Evolutionary conservation across 441 rosid genomes (phyloP).

Genomic region (Jatropha podagrica): DNA sequence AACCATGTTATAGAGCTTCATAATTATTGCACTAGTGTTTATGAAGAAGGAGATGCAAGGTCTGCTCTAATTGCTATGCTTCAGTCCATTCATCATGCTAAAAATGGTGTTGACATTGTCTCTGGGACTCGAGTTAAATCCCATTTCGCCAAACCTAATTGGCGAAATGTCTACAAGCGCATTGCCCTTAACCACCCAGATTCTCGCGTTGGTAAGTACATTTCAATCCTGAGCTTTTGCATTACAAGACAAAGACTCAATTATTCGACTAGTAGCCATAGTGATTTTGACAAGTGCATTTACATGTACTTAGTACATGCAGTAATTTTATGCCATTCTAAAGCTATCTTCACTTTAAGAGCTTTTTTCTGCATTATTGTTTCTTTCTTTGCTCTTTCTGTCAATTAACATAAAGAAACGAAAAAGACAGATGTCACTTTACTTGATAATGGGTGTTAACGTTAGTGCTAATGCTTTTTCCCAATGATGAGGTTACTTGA

Average conservation of each 20-base stretch:
- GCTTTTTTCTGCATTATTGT: neutral
- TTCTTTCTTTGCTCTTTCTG: neutral
- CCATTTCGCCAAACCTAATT: conserved; percentile 92
- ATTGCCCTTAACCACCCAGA: conserved; percentile 62
- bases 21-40: conserved; percentile 93
- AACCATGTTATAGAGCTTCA: conserved; percentile 80
- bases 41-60: conserved; percentile 94
- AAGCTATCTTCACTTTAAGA: neutral
- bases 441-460: neutral
- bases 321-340: neutral
- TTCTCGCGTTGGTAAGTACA: conserved; percentile 64
- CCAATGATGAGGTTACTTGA: neutral
- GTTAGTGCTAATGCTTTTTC: neutral
- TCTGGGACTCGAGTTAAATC: conserved; percentile 95
- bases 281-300: too few relatives aligned
- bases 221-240: neutral
- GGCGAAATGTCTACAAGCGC: conserved; percentile 82
- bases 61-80: conserved; percentile 92
- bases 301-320: neutral
- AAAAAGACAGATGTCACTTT: neutral
- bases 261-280: too few relatives aligned
- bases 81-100: conserved; percentile 83
- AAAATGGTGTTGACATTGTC: conserved; percentile 89
- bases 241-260: too few relatives aligned
- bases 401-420: neutral